Evolutionary conservation across 2,329 filamentous ascomycete species (phyloP), one percentile per base, ranked within the genome.

Genomic region (Trichoderma oligosporum): DNA sequence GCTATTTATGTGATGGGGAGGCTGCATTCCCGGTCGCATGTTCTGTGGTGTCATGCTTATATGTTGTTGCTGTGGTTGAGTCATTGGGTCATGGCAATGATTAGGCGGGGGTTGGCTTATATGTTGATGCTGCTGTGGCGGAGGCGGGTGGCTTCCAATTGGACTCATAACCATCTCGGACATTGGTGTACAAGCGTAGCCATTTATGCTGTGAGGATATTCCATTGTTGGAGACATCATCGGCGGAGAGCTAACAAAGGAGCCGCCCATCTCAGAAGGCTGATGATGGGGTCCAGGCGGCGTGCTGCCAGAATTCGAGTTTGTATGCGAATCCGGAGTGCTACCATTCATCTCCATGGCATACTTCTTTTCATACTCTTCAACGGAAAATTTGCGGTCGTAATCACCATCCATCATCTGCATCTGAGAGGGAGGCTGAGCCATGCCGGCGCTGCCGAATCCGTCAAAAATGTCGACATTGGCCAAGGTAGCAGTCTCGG

Each of bases 401-500:
- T 76, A 78, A 24, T 82, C 79, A 56, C 68, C 66, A 20, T 81
- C 77, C 46, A 78, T 73, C 63, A 78, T 73, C 44, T 70, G 69
- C 66, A 75, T 71, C 60, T 71, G 72, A 1, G n/a, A n/a, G n/a
- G 66, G 61, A 11, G 79, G 76, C 59, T 82, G 80, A 2, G 77
- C 82, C 76, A 86, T 84, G 22, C 82, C 82, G 4, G 78, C 80
- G 58, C 78, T 85, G 48, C 83, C 84, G 55, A 86, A 86, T 4
- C 83, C 84, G 62, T 87, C 84, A 57, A 87, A 87, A 7, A 87
- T 82, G 56, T 87, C 84, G 8, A 85, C 76, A 57, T 75, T 76
- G 65, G 77, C 70, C 38, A 86, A 73, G 60, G 74, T 73, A 61
- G 75, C 64, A 38, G 75, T 81, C 48, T 86, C 83, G 0, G 84